A percentile compares a stretch with the other conserved stretches of the same genome.
Evolutionary conservation across 805 yeast genomes (phyloP).

Genomic region (Wickerhamiella kurtzmanii): DNA sequence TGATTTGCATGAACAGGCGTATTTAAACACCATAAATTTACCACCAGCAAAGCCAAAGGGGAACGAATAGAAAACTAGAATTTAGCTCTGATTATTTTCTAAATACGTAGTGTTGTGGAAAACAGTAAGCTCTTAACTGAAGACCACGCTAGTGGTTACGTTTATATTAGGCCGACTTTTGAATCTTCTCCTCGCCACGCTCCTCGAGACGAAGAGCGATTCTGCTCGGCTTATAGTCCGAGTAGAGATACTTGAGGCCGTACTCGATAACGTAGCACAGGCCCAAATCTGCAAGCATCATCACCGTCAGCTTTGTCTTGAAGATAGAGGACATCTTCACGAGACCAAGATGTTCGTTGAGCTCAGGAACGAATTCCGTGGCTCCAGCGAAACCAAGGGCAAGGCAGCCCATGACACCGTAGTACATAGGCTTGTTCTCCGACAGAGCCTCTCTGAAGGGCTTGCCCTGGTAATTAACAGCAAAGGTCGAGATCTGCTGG

Average conservation of each 20-base stretch:
- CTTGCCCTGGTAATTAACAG: constrained; percentile 92
- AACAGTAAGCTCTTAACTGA: too few relatives aligned
- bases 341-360: constrained; percentile 82
- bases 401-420: constrained; percentile 84
- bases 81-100: not conserved
- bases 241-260: constrained; percentile 68
- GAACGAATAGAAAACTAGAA: not conserved
- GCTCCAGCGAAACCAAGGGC: constrained; percentile 80
- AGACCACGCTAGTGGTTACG: too few relatives aligned
- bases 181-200: constrained; percentile 16
- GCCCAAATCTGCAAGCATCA: constrained; percentile 63
- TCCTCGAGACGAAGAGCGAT: constrained; percentile 43
- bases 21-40: too few relatives aligned
- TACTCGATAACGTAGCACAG: constrained; percentile 68
- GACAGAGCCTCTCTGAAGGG: constrained; percentile 87
- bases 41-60: not conserved
- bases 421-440: constrained; percentile 93
- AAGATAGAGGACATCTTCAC: constrained; percentile 70
- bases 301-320: constrained; percentile 60
- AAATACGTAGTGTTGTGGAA: too few relatives aligned
- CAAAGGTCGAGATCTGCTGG: constrained; percentile 95
- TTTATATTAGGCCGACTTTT: not conserved
- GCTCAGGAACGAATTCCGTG: constrained; percentile 87
- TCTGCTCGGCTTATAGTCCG: constrained; percentile 86
- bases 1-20: too few relatives aligned